Evolutionary conservation across 2,329 filamentous ascomycete species (phyloP).

Genomic region (Chalara sp.): DNA sequence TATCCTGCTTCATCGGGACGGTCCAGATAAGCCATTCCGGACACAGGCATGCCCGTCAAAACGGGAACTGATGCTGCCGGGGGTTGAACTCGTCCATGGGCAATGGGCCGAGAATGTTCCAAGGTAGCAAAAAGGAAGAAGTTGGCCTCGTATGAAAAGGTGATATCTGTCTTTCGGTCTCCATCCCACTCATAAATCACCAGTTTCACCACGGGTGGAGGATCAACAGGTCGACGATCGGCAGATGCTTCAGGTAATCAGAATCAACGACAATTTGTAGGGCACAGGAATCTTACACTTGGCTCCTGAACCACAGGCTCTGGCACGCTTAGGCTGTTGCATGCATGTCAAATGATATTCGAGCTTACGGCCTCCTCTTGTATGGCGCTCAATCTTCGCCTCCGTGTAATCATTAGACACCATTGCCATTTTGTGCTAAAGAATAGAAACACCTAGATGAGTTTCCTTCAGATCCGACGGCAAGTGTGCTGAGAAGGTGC

Average conservation of each 20-base stretch:
- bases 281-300: conserved; percentile 62
- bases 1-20: conserved; percentile 76
- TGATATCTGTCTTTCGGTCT: conserved; percentile 53
- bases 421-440: no score
- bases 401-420: no score
- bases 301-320: conserved; percentile 90
- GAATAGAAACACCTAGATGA: no score
- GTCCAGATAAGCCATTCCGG: conserved; percentile 93
- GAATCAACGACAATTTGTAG: conserved; percentile 6
- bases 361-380: conserved; percentile 68
- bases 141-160: conserved; percentile 89
- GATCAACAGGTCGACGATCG: conserved; percentile 19
- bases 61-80: conserved; percentile 65
- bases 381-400: conserved; percentile 28
- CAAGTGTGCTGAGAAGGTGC: no score
- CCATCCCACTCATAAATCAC: conserved; percentile 64
- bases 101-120: conserved; percentile 77
- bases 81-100: conserved; percentile 66
- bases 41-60: conserved; percentile 87
- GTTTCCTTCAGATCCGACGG: no score
- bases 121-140: conserved; percentile 96
- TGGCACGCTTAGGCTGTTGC: conserved; percentile 88
- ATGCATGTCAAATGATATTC: conserved; percentile 81
- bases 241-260: conserved; percentile 16
- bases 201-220: conserved; percentile 88